Evolutionary conservation across 2,329 filamentous ascomycete genomes (phyloP), one percentile per base, ranked within the genome.

Genomic region (Paecilomyces niveus): DNA sequence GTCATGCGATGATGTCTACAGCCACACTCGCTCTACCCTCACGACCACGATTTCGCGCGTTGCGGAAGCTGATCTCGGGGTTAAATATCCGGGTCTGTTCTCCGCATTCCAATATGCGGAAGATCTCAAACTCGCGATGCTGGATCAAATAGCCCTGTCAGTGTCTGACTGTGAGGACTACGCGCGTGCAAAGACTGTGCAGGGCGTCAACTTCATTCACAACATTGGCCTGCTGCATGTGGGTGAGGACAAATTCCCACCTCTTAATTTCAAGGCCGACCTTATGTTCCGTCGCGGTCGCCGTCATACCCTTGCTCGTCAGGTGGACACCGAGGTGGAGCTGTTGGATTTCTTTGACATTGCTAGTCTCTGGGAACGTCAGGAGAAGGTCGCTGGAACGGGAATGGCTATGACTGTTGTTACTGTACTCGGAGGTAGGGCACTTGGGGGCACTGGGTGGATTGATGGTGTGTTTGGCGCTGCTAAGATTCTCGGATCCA

Each of bases 271-370:
- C 85, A 86, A 89, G 31, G 86, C 91, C 1, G 92, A 97, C 66
- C 85, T 92, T 70, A 97, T 99, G 94, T 99, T 97, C 80, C 87
- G 86, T 60, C 86, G 90, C 61, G 70, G 70, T 49, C 89, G 89
- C 68, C 85, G 87, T 60, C 90, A 99, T 72, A 85, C 86, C 1
- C 78, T 96, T 49, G 92, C 90, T 5, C 86, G 91, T 63, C 88
- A 96, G 69, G 87, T 97, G 15, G 86, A 97, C 61, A 86, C 96
- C 21, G 86, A 94, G 57, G 89, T 94, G 3, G 92, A 99, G 69
- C 67, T 96, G 0, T 89, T 83, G 83, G 94, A 99, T 76, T 97
- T 99, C 80, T 90, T 99, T 67, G 94, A 99, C 73, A 81, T 92
- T 73, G 82, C 86, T 18, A 89, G 86, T 10, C 77, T 97, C 5